A percentile compares a stretch with the other conserved stretches of the same genome.
Conservation (phyloP, 192 early-diverging fungal genomes). For the Podila minutissima region DNA sequence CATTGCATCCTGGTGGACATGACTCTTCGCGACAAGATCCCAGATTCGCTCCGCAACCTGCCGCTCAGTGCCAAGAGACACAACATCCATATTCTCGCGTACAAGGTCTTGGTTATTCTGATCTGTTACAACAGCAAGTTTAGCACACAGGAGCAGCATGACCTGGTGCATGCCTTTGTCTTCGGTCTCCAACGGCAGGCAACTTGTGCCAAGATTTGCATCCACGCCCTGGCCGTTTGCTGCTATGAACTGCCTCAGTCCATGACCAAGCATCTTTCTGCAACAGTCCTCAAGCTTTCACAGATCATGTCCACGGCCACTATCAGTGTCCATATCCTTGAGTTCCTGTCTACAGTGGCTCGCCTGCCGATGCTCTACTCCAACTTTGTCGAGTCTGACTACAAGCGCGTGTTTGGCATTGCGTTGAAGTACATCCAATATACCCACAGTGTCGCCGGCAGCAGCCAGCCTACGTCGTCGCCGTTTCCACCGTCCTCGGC, state of each 20-base stretch:
- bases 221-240: slow-evolving; percentile 82
- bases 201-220: slow-evolving; percentile 78
- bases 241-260: slow-evolving; percentile 84
- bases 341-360: slow-evolving; percentile 91
- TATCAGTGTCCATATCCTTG: slow-evolving; percentile 87
- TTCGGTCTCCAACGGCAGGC: slow-evolving; percentile 77
- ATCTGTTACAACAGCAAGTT: slow-evolving; percentile 76
- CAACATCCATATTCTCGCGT: slow-evolving; percentile 72
- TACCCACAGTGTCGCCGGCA: slow-evolving; percentile 47
- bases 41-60: slow-evolving; percentile 64
- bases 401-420: slow-evolving; percentile 90
- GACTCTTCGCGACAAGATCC: slow-evolving; percentile 65
- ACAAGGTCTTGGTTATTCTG: slow-evolving; percentile 71
- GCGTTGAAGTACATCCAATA: slow-evolving; percentile 88
- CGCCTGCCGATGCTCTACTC: slow-evolving; percentile 79
- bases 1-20: slow-evolving; percentile 65
- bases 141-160: slow-evolving; percentile 72
- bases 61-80: slow-evolving; percentile 68
- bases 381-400: slow-evolving; percentile 83
- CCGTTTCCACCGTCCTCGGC: slow-evolving; percentile 25
- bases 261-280: slow-evolving; percentile 77
- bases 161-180: slow-evolving; percentile 77
- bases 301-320: slow-evolving; percentile 83
- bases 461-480: slow-evolving; percentile 10
- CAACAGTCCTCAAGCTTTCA: slow-evolving; percentile 78